phyloP scores from a whole-genome alignment of 2,329 filamentous ascomycete genomes.

The Sclerotinia minor region DNA sequence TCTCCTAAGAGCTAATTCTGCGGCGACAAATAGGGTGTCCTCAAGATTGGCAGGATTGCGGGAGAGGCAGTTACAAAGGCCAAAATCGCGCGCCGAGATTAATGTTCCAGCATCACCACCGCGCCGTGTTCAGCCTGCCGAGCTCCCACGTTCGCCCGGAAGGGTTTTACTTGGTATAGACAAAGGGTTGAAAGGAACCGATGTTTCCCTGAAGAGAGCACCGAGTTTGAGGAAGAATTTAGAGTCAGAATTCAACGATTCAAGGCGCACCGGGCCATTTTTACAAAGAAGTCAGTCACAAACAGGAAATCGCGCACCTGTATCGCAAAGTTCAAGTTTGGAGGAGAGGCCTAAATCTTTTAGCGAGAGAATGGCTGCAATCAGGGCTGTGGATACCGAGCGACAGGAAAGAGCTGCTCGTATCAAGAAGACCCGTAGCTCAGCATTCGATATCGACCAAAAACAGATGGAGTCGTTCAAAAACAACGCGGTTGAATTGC shows the following conservation, averaged over 20 bases:
- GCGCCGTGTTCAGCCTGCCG: slow-evolving; percentile 53
- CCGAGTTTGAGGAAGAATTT: slow-evolving; percentile 49
- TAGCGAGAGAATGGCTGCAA: slow-evolving; percentile 80
- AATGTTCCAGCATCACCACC: slow-evolving; percentile 78
- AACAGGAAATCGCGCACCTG: slow-evolving; percentile 30
- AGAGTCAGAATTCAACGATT: slow-evolving; percentile 38
- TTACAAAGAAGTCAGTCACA: slow-evolving; percentile 47
- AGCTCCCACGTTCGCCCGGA: slow-evolving; percentile 70
- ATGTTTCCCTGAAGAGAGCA: slow-evolving; percentile 81
- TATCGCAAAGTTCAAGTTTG: slow-evolving; percentile 32
- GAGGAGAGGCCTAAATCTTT: slow-evolving; percentile 59
- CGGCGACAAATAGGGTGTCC: slow-evolving; percentile 34
- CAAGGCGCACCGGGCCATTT: slow-evolving; percentile 44
- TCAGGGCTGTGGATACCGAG: slow-evolving; percentile 56
- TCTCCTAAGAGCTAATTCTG: slow-evolving; percentile 33
- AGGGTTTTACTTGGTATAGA: slow-evolving; percentile 83
- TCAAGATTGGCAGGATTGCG: slow-evolving; percentile 33
- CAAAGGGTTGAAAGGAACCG: slow-evolving; percentile 76
- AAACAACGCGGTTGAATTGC: slow-evolving; percentile 55
- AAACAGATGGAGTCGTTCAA: slow-evolving; percentile 63
- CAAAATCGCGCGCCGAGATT: slow-evolving; percentile 48
- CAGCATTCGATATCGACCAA: slow-evolving; percentile 56
- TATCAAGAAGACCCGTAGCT: slow-evolving; percentile 55
- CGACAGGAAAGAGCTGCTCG: slow-evolving; percentile 53
- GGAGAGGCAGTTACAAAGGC: slow-evolving; percentile 32